Evolutionary conservation across 2,329 filamentous ascomycete species (phyloP), one percentile per base, ranked within the genome.

Genomic region (Aureobasidium namibiae): DNA sequence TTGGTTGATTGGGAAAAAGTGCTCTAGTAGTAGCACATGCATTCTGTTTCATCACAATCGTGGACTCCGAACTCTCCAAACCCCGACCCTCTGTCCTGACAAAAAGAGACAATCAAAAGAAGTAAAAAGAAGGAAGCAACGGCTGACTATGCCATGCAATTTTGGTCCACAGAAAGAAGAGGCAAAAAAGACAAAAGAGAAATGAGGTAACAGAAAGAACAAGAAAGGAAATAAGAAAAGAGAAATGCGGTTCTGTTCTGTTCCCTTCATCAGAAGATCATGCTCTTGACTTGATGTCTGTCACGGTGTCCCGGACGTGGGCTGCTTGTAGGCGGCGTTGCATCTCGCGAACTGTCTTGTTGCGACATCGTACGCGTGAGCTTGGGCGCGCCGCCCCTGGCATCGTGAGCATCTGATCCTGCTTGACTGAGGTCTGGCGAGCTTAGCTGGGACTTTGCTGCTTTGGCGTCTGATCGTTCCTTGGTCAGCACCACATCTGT

Each of bases 401-500:
- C 49, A 33, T 67, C 60, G 16, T 68, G 66, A 50, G 64, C 66
- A 21, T 53, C 67, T 8, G 67, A 66, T 21, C 65, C 67, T 24
- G 66, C 64, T 38, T 64, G 66, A 23, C 34, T 56, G 41, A 36
- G 16, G 14, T 46, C n/a, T 7, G 29, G 44, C 23, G 45, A 45
- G 36, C n/a, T 39, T 38, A 38, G 33, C 29, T 46, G 46, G 7
- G 36, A 46, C 21, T 60, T 56, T 11, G 44, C 54, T 21, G 48
- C 39, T 46, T 61, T 61, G 36, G 45, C 60, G 23, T 42, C 48
- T 34, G 61, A 54, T 42, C 62, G 63, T 63, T 60, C 56, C 34
- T 63, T 61, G 16, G 41, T 52, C 6, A 85, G 76, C 4, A 86
- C 81, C 64, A 84, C 73, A 56, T 85, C 81, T 0, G 82, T 83